These are phyloP conservation scores for Elasticomyces elasticus DNA, from an alignment of 495 filamentous ascomycete genomes.

Conservation along the genomic window DNA sequence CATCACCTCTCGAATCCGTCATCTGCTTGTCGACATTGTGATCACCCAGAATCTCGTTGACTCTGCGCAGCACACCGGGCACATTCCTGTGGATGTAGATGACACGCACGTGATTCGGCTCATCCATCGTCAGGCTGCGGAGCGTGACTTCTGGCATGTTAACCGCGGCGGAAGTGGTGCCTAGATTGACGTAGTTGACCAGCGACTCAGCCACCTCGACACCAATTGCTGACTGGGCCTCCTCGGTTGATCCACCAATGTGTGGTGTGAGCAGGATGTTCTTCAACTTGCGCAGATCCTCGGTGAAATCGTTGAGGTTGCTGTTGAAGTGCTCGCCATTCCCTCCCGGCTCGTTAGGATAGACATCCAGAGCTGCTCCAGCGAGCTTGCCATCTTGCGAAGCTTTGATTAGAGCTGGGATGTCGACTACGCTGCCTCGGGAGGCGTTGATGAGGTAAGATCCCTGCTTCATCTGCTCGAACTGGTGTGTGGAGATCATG, in stretches of 20 bases:
- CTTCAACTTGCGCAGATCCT: conserved; percentile 72
- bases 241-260: conserved; percentile 94
- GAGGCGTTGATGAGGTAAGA: conserved; percentile 93
- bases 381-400: conserved; percentile 83
- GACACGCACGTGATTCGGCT: conserved; percentile 75
- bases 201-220: conserved; percentile 82
- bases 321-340: conserved; percentile 93
- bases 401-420: conserved; percentile 80
- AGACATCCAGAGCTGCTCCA: conserved; percentile 92
- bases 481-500: conserved; percentile 67
- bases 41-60: conserved; percentile 84
- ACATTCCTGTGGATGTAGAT: conserved; percentile 95
- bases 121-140: conserved; percentile 75
- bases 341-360: conserved; percentile 81
- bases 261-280: conserved; percentile 95
- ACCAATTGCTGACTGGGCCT: conserved; percentile 94
- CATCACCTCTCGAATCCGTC: conserved; percentile 84
- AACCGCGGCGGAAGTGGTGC: conserved; percentile 78
- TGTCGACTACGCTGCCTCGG: conserved; percentile 88
- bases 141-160: conserved; percentile 92
- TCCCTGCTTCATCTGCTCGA: conserved; percentile 82
- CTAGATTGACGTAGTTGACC: conserved; percentile 87
- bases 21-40: conserved; percentile 99
- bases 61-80: conserved; percentile 75
- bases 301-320: conserved; percentile 74